A percentile compares a stretch with the other conserved stretches of the same genome.
Evolutionary conservation across 1,139 yeast genomes (phyloP).

Genomic region (Scheffersomyces stambukii): DNA sequence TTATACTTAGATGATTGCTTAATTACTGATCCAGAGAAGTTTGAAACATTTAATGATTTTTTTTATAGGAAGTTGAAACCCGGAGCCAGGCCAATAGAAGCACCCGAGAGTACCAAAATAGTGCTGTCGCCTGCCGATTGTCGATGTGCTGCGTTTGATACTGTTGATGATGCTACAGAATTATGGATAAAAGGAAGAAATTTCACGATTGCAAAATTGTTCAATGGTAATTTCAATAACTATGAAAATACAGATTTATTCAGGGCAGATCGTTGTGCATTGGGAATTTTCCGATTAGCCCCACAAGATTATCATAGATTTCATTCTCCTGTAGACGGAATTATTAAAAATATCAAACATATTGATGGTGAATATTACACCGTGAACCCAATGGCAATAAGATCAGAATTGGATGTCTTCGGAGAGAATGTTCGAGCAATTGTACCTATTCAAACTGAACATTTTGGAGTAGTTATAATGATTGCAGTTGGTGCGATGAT

Average conservation of each 20-base stretch:
- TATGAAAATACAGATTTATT: constrained; percentile 40
- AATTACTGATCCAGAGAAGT: constrained; percentile 45
- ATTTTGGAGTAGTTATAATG: constrained; percentile 73
- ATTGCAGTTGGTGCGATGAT: constrained; percentile 97
- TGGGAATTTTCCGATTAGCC: constrained; percentile 83
- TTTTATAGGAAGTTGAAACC: constrained; percentile 77
- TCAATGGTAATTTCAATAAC: constrained; percentile 53
- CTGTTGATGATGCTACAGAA: constrained; percentile 60
- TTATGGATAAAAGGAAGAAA: constrained; percentile 89
- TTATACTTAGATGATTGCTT: constrained; percentile 69
- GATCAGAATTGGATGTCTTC: constrained; percentile 84
- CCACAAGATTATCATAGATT: constrained; percentile 97
- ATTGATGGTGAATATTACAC: constrained; percentile 92
- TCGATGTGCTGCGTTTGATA: constrained; percentile 68
- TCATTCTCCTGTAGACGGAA: constrained; percentile 82
- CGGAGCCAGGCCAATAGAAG: constrained; percentile 68
- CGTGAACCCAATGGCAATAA: constrained; percentile 94
- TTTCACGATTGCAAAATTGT: constrained; percentile 64
- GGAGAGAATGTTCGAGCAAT: constrained; percentile 85
- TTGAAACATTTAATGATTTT: constrained; percentile 78
- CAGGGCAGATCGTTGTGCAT: constrained; percentile 44
- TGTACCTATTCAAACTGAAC: constrained; percentile 67
- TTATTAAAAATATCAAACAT: constrained; percentile 56
- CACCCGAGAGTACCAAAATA: constrained; percentile 41
- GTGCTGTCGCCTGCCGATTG: constrained; percentile 87